Evolutionary conservation across 306 rosid species (phyloP).

Genomic region (Prunus mongolica): DNA sequence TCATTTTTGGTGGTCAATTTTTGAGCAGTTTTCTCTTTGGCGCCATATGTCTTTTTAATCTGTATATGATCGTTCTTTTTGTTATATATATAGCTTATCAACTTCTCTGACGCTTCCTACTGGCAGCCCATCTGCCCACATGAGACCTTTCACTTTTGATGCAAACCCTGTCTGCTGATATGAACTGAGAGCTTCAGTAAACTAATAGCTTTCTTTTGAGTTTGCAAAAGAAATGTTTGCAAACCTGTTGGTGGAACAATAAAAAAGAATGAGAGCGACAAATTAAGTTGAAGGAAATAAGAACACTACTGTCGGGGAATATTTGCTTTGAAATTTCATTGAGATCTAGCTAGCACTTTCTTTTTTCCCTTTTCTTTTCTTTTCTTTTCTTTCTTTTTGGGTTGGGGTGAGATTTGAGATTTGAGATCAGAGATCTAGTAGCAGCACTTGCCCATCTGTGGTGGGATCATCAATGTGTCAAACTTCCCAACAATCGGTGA

Average conservation of each 20-base stretch:
- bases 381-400: background rate
- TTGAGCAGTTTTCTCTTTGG: background rate
- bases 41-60: conserved; percentile 13
- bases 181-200: background rate
- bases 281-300: background rate
- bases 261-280: background rate
- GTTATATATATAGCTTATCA: background rate
- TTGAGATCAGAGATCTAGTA: conserved; percentile 17
- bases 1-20: conserved; percentile 14
- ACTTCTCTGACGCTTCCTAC: background rate
- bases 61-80: conserved; percentile 5
- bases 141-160: background rate
- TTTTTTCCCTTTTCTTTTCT: background rate
- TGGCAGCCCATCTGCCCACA: background rate
- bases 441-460: conserved; percentile 14
- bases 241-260: background rate
- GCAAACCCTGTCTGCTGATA: background rate
- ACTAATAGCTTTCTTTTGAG: background rate
- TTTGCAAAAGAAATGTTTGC: background rate
- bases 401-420: background rate
- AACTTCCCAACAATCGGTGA: conserved; percentile 2
- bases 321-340: conserved; percentile 10
- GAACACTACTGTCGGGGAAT: conserved; percentile 3
- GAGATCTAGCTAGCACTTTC: background rate
- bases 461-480: background rate